Base-by-base conservation (phyloP, 495 filamentous ascomycete genomes). In the Hypomontagnella monticulosa region DNA sequence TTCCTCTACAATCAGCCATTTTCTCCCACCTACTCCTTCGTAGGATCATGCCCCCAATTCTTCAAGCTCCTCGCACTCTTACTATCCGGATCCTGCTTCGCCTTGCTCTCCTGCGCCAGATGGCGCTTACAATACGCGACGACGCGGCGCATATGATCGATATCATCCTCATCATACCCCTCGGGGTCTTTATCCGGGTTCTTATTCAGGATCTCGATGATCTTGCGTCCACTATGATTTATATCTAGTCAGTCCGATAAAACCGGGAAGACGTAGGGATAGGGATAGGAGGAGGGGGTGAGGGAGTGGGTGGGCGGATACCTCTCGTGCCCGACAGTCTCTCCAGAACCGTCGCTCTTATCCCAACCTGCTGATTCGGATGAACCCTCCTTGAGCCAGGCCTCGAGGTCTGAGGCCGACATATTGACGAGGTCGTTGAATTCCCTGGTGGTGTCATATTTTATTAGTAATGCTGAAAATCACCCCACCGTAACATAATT, bases 351-450 rank as follows among this genome's bases (percentile, higher is more conserved):
- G 60, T 87, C 84, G 42, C 77, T 74, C 69, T 85, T 86, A 5
- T 34, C 58, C 85, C 84, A 90, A 6, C 88, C 89, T 0, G 85
- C 80, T 7, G 68, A 77, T 32, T 78, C 75, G 3, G 87, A 89
- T 15, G 81, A 72, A 12, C 83, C 81, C 34, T 81, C 72, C 51
- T 82, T 76, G 2, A 91, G 79, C 88, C 88, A 91, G 16, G 80
- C 78, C 54, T 86, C 76, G 32, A 91, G 79, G 61, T 89, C 88
- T 4, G 74, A 66, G 0, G 85, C 73, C 6, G 79, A 78, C 88
- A 91, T 91, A 71, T 91, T 90, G 36, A 90, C 86, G 48, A 89
- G 78, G 27, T 84, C 79, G 63, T 89, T 89, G 76, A 89, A 91
- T 73, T 90, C 86, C 43, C 85, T 88, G 11, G 10, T 3, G 8